Percentiles rank a stretch among this genome's conserved stretches.
Conservation (phyloP, 2,329 filamentous ascomycete species). For the Metarhizium anisopliae region DNA sequence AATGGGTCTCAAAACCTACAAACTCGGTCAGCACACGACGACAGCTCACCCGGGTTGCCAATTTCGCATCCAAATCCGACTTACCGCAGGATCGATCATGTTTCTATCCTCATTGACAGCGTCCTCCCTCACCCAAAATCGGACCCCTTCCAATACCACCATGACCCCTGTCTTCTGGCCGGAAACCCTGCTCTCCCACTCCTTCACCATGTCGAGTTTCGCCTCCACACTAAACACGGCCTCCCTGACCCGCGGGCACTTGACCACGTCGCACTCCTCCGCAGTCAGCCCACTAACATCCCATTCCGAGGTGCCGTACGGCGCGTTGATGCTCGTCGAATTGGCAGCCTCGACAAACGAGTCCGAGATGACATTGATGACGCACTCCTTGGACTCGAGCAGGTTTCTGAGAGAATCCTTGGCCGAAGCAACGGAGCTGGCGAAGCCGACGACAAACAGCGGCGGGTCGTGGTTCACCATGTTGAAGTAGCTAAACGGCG, state of each 20-base stretch:
- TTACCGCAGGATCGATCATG: constrained; percentile 60
- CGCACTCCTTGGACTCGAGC: constrained; percentile 61
- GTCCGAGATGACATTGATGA: constrained; percentile 82
- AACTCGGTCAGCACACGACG: not conserved
- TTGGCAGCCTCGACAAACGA: constrained; percentile 84
- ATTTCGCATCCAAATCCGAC: constrained; percentile 15
- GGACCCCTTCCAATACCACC: constrained; percentile 70
- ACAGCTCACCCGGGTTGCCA: not conserved
- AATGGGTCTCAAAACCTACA: constrained; percentile 61
- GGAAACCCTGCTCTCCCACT: constrained; percentile 68
- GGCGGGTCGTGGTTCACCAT: constrained; percentile 81
- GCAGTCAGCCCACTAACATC: constrained; percentile 66
- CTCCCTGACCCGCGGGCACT: constrained; percentile 67
- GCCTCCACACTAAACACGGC: constrained; percentile 77
- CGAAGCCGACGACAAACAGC: constrained; percentile 58
- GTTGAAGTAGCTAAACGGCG: constrained; percentile 82
- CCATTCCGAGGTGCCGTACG: constrained; percentile 73
- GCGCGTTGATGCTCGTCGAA: constrained; percentile 67
- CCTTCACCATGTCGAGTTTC: constrained; percentile 62
- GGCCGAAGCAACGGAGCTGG: constrained; percentile 33
- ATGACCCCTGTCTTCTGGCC: constrained; percentile 69
- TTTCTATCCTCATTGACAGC: constrained; percentile 71
- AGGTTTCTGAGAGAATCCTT: constrained; percentile 80
- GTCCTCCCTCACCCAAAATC: constrained; percentile 86
- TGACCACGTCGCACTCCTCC: constrained; percentile 50